Conservation (phyloP, 805 yeast species). For the Kregervanrija fluxuum region DNA sequence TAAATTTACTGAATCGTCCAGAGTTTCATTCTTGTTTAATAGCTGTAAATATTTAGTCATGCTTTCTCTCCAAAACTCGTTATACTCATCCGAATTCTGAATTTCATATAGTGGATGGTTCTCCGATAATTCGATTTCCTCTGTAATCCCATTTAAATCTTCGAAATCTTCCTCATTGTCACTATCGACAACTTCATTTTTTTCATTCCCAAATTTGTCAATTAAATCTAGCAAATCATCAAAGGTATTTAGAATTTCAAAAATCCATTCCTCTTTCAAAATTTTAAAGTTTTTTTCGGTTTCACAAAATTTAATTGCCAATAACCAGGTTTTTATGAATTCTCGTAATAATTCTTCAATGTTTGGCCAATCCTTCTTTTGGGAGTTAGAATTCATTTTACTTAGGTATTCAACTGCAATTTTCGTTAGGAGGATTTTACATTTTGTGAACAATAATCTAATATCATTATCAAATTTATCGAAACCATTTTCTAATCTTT, state of each 20-base stretch:
- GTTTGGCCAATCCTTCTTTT: slow-evolving; percentile 26
- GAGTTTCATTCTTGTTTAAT: slow-evolving; percentile 19
- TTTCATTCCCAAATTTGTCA: slow-evolving; percentile 55
- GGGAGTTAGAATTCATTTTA: slow-evolving; percentile 37
- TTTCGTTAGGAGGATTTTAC: slow-evolving; percentile 48
- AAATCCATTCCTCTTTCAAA: slow-evolving; percentile 26
- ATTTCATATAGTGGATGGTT: slow-evolving; percentile 50
- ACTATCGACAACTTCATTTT: slow-evolving; percentile 54
- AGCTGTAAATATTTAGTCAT: slow-evolving; percentile 28
- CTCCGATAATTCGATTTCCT: slow-evolving; percentile 32
- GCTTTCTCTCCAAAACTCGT: slow-evolving; percentile 50
- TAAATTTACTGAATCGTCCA: neutral
- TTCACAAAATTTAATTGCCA: slow-evolving; percentile 30
- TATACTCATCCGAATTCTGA: slow-evolving; percentile 33
- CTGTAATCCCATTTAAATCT: slow-evolving; percentile 18
- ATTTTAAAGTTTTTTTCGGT: slow-evolving; percentile 13
- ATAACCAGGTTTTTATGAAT: slow-evolving; percentile 40
- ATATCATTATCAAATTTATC: slow-evolving; percentile 36
- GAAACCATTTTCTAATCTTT: slow-evolving; percentile 56
- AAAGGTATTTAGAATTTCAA: slow-evolving; percentile 47
- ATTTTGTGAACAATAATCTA: slow-evolving; percentile 43
- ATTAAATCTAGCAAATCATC: slow-evolving; percentile 66
- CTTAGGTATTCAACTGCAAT: slow-evolving; percentile 55
- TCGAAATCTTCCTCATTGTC: slow-evolving; percentile 40
- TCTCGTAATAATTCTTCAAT: slow-evolving; percentile 36